Conservation (phyloP, 2,329 filamentous ascomycete species). For the Kalmusia sp. region DNA sequence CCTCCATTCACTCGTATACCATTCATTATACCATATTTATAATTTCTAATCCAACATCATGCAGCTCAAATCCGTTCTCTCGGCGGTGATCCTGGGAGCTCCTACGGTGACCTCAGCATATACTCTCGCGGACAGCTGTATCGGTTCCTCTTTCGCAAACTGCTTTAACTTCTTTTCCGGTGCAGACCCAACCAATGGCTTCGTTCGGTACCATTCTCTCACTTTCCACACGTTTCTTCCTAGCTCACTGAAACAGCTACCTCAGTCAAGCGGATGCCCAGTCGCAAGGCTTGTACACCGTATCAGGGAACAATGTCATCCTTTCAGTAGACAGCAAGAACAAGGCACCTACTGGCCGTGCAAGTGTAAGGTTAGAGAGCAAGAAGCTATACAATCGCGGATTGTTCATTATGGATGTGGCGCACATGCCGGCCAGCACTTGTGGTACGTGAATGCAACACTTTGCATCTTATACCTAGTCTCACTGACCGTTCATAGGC, state of each 20-base stretch:
- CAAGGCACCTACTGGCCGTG: conserved; percentile 39
- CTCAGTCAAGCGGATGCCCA: conserved; percentile 48
- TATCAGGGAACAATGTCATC: conserved; percentile 33
- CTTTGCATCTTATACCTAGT: conserved; percentile 4
- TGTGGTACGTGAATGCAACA: conserved; percentile 38
- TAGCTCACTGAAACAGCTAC: conserved; percentile 32
- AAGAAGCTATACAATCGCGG: conserved; percentile 53
- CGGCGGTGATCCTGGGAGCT: neutral
- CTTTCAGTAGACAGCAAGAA: conserved; percentile 54
- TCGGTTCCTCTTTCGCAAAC: conserved; percentile 19
- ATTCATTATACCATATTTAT: neutral
- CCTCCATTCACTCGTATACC: neutral
- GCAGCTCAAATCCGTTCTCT: conserved; percentile 2
- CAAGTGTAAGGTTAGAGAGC: conserved; percentile 53
- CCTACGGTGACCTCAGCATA: conserved; percentile 8
- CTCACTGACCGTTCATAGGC: conserved; percentile 25
- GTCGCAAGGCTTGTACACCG: conserved; percentile 38
- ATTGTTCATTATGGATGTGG: conserved; percentile 53
- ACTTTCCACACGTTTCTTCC: neutral
- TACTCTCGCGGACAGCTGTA: conserved; percentile 18
- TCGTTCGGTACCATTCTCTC: conserved; percentile 12
- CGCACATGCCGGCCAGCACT: conserved; percentile 53
- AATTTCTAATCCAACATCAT: neutral
- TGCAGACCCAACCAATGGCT: conserved; percentile 49
- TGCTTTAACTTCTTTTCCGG: conserved; percentile 40